A percentile compares a stretch with the other conserved stretches of the same genome.
Evolutionary conservation across 2,329 filamentous ascomycete species (phyloP).

Genomic region (Penicillium sp.): DNA sequence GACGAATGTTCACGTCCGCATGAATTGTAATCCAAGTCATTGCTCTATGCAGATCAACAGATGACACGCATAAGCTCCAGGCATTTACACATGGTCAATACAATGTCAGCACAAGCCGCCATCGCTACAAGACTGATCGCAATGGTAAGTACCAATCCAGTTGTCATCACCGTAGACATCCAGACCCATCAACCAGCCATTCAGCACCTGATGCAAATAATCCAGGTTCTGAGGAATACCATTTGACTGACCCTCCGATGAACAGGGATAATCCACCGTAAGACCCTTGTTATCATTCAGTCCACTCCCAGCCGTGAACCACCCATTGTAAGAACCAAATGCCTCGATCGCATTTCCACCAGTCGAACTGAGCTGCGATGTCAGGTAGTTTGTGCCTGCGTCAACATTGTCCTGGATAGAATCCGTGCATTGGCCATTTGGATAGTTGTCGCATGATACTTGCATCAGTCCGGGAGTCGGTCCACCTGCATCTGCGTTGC

Average conservation of each 20-base stretch:
- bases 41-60: not conserved
- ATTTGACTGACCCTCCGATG: slow-evolving; percentile 24
- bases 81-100: not conserved
- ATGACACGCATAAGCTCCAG: not conserved
- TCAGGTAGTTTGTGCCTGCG: slow-evolving; percentile 32
- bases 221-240: slow-evolving; percentile 35
- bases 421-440: slow-evolving; percentile 31
- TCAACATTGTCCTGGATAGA: slow-evolving; percentile 35
- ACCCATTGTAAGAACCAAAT: slow-evolving; percentile 37
- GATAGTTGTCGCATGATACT: slow-evolving; percentile 35
- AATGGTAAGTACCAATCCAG: slow-evolving; percentile 22
- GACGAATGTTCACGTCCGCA: too few species aligned
- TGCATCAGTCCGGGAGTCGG: slow-evolving; percentile 37
- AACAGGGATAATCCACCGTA: slow-evolving; percentile 27
- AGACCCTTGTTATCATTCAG: slow-evolving; percentile 30
- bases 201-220: slow-evolving; percentile 36
- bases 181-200: slow-evolving; percentile 36
- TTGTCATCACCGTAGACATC: slow-evolving; percentile 30
- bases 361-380: slow-evolving; percentile 19
- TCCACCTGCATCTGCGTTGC: slow-evolving; percentile 32
- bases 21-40: too few species aligned
- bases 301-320: slow-evolving; percentile 30
- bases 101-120: slow-evolving; percentile 14
- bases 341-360: slow-evolving; percentile 31
- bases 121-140: slow-evolving; percentile 15